phyloP scores from a whole-genome alignment of 2,329 filamentous ascomycete species.

The Tetracladium maxilliforme region DNA sequence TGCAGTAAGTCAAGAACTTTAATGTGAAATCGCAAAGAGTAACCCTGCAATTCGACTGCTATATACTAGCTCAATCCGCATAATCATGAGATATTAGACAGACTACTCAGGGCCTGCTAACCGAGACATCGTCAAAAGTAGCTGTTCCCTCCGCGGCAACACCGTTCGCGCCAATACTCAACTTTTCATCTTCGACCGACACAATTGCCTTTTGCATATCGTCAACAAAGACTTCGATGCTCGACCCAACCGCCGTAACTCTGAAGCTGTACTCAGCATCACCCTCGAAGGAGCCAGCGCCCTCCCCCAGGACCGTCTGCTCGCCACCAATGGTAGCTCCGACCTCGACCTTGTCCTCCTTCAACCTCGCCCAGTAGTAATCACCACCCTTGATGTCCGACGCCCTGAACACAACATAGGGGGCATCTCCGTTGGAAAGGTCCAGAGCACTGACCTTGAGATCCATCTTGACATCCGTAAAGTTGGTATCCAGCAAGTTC shows the following conservation, averaged over 20 bases:
- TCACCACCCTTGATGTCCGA: conserved; percentile 7
- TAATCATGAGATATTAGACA: too few species aligned
- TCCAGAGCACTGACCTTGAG: too few species aligned
- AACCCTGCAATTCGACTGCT: too few species aligned
- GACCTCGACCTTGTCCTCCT: conserved; percentile 12
- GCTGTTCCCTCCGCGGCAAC: too few species aligned
- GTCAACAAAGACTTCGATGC: conserved; percentile 13
- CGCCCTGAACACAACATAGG: conserved; percentile 21
- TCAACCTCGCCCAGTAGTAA: conserved; percentile 16
- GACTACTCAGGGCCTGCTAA: too few species aligned
- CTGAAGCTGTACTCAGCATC: conserved; percentile 9
- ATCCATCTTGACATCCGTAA: conserved; percentile 16
- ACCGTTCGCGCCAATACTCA: too few species aligned
- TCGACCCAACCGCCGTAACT: conserved; percentile 10
- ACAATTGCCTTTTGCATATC: too few species aligned
- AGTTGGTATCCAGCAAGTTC: conserved; percentile 20
- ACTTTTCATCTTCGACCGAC: too few species aligned
- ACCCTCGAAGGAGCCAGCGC: conserved; percentile 1
- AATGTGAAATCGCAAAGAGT: too few species aligned
- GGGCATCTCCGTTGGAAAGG: conserved; percentile 8
- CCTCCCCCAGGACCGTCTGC: conserved; percentile 6
- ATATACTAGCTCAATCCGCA: too few species aligned
- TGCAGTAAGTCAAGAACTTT: too few species aligned
- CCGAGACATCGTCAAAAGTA: too few species aligned
- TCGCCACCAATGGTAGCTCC: conserved; percentile 8